phyloP scores from a whole-genome alignment of 108 stramenopile genomes.

The Skeletonema potamos region DNA sequence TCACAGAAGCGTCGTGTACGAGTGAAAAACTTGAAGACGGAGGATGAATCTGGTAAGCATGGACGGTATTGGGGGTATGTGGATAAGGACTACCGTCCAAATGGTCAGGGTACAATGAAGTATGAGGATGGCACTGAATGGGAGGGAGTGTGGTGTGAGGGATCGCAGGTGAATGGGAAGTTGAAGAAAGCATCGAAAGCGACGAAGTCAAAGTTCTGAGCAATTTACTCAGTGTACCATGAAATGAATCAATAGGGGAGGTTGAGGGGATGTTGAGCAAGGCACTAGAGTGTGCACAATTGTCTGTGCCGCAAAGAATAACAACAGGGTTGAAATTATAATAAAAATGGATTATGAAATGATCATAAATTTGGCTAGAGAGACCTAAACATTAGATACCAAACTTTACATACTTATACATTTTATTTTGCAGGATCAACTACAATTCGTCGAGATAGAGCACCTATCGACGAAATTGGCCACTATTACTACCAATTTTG shows the following conservation, averaged over 20 bases:
- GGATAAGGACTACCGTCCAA: slow-evolving; percentile 27
- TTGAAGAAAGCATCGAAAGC: slow-evolving; percentile 7
- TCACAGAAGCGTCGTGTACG: slow-evolving; percentile 21
- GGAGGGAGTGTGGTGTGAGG: slow-evolving; percentile 43
- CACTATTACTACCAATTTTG: not conserved
- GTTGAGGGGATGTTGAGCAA: not conserved
- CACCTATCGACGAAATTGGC: no score
- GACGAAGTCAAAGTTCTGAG: not conserved
- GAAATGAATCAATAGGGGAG: not conserved
- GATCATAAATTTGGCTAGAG: no score
- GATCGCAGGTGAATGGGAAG: slow-evolving; percentile 36
- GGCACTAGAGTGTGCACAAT: not conserved
- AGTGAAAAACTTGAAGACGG: slow-evolving; percentile 44
- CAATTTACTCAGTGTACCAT: not conserved
- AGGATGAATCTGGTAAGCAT: slow-evolving; percentile 34
- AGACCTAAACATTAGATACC: no score
- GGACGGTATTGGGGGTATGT: slow-evolving; percentile 42
- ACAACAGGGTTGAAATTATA: no score
- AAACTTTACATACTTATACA: no score
- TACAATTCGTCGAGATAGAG: not conserved
- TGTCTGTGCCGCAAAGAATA: no score
- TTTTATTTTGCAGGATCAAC: no score
- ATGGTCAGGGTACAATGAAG: slow-evolving; percentile 35
- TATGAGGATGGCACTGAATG: slow-evolving; percentile 35
- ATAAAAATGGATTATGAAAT: no score